Percentiles rank a stretch among this genome's conserved stretches.
Conservation (phyloP, 805 yeast genomes). For the Saccharomycopsis amapae region DNA sequence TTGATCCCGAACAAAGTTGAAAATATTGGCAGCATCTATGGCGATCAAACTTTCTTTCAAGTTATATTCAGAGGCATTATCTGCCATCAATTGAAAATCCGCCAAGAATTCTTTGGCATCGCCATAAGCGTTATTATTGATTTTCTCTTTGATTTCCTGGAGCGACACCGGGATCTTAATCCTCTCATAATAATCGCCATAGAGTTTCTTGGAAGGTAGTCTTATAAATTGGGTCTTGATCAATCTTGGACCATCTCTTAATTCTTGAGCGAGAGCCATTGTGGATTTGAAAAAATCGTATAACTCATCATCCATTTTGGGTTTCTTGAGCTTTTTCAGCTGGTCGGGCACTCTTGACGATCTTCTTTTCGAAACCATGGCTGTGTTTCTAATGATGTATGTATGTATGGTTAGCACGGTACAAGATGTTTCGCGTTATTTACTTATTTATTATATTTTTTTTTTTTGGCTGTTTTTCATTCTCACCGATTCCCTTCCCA, state of each 20-base stretch:
- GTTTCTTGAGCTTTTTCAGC: slow-evolving; percentile 6
- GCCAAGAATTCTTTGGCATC: slow-evolving; percentile 37
- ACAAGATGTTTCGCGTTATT: too few relatives aligned
- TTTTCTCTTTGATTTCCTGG: slow-evolving; percentile 50
- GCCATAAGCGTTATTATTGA: slow-evolving; percentile 32
- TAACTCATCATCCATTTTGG: slow-evolving; percentile 4
- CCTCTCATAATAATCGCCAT: slow-evolving; percentile 72
- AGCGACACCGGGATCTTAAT: slow-evolving; percentile 63
- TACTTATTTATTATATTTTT: too few relatives aligned
- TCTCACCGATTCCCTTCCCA: too few relatives aligned
- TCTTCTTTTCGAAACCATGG: slow-evolving; percentile 16
- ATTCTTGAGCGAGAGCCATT: slow-evolving; percentile 12
- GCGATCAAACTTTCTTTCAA: slow-evolving; percentile 62
- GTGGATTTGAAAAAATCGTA: slow-evolving; percentile 12
- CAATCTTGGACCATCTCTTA: slow-evolving; percentile 17
- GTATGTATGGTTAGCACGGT: too few relatives aligned
- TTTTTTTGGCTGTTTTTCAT: too few relatives aligned
- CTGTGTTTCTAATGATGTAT: not conserved
- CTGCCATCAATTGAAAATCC: slow-evolving; percentile 61
- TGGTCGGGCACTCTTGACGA: slow-evolving; percentile 7
- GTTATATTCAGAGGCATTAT: slow-evolving; percentile 68
- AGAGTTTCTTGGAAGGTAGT: slow-evolving; percentile 65
- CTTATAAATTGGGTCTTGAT: slow-evolving; percentile 47
- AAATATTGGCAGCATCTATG: slow-evolving; percentile 51
- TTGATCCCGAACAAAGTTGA: slow-evolving; percentile 48